These are phyloP conservation scores for Mycena metata DNA, from an alignment of 768 basidiomycete genomes.

Conservation along the genomic window DNA sequence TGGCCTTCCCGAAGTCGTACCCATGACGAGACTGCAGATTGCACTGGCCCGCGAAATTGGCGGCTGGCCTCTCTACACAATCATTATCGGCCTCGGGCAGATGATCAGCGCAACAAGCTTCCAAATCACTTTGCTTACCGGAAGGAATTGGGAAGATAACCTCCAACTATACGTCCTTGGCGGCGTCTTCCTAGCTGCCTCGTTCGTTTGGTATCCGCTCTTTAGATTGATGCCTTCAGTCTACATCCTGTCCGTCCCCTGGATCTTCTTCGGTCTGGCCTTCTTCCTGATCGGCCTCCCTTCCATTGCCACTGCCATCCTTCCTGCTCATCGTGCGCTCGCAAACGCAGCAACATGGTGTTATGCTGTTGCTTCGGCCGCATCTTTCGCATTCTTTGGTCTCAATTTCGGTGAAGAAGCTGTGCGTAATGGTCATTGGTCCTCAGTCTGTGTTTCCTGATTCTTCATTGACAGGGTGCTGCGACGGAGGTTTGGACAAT, in stretches of 20 bases:
- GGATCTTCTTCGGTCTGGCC: slow-evolving; percentile 91
- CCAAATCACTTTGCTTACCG: slow-evolving; percentile 92
- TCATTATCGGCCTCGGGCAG: slow-evolving; percentile 89
- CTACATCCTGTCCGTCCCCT: slow-evolving; percentile 87
- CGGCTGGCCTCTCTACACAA: slow-evolving; percentile 94
- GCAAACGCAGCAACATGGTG: slow-evolving; percentile 89
- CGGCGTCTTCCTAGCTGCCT: slow-evolving; percentile 87
- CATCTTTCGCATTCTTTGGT: slow-evolving; percentile 94
- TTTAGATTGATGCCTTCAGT: slow-evolving; percentile 92
- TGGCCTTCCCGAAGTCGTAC: slow-evolving; percentile 69
- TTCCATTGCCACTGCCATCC: slow-evolving; percentile 73
- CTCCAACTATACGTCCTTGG: slow-evolving; percentile 93
- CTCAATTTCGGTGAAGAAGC: slow-evolving; percentile 98
- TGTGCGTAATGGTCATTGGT: slow-evolving; percentile 54
- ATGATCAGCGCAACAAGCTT: slow-evolving; percentile 94
- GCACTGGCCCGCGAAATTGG: slow-evolving; percentile 82
- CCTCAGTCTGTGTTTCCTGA: not conserved
- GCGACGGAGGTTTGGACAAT: slow-evolving; percentile 96
- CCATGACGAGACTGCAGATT: slow-evolving; percentile 90
- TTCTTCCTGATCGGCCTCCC: slow-evolving; percentile 95
- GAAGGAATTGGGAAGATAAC: slow-evolving; percentile 85
- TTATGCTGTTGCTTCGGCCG: slow-evolving; percentile 94
- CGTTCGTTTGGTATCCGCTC: slow-evolving; percentile 89
- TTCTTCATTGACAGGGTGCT: slow-evolving; percentile 70
- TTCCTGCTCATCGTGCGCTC: slow-evolving; percentile 73